phyloP scores from a whole-genome alignment of 768 basidiomycete genomes.

The Psilocybe subaeruginosa region DNA sequence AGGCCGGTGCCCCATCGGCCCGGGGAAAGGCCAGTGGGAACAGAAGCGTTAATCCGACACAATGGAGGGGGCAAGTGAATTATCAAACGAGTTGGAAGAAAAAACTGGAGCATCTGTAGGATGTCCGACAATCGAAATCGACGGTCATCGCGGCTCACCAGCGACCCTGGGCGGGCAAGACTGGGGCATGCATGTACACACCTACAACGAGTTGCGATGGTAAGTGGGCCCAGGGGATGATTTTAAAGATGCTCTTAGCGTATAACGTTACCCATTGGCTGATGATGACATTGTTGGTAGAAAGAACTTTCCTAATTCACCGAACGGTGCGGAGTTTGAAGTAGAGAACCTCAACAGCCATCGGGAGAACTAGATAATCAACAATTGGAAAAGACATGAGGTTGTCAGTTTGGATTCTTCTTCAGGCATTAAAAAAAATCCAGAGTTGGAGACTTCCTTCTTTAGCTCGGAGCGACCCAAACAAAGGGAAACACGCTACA shows the following conservation, averaged over 20 bases:
- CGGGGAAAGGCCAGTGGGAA: not conserved
- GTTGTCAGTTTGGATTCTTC: not conserved
- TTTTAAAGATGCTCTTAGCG: not conserved
- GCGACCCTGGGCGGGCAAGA: not conserved
- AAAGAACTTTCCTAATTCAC: not conserved
- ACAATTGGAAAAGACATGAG: not conserved
- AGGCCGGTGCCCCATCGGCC: constrained; percentile 4
- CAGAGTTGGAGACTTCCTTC: not conserved
- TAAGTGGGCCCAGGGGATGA: not conserved
- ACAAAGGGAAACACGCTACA: not conserved
- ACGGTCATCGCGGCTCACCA: not conserved
- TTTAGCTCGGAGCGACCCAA: not conserved
- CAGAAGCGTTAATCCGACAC: not conserved
- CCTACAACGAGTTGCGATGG: not conserved
- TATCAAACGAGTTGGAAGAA: no score
- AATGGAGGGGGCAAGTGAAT: no score
- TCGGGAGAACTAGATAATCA: constrained; percentile 4
- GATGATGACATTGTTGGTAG: not conserved
- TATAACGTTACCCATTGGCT: not conserved
- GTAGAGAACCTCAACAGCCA: not conserved
- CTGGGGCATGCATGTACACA: not conserved
- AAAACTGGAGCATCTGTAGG: no score
- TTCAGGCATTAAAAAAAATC: not conserved
- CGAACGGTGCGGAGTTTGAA: constrained; percentile 2
- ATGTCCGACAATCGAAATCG: not conserved